A percentile compares a stretch with the other conserved stretches of the same genome.
Conservation (phyloP, 129 eudicot species). For the Centaurea solstitialis region DNA sequence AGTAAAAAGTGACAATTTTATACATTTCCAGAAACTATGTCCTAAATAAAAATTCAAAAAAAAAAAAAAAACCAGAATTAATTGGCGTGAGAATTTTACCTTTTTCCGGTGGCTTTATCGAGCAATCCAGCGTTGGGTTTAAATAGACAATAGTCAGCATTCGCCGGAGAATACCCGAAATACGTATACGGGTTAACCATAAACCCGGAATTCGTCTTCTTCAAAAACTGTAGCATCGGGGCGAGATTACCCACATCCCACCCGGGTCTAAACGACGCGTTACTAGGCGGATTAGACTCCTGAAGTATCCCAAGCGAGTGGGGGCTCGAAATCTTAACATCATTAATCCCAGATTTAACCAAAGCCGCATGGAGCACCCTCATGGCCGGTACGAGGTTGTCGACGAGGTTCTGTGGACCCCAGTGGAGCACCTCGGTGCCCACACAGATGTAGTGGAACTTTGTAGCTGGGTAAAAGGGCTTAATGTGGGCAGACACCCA, state of each 20-base stretch:
- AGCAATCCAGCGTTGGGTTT: constrained; percentile 44
- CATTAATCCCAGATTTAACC: constrained; percentile 37
- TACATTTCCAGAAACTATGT: too few species aligned
- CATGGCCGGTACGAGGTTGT: constrained; percentile 89
- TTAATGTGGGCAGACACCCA: constrained; percentile 32
- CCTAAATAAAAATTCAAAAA: too few species aligned
- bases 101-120: constrained; percentile 54
- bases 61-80: too few species aligned
- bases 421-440: constrained; percentile 93
- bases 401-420: constrained; percentile 79
- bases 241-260: constrained; percentile 79
- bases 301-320: constrained; percentile 75
- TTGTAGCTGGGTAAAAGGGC: constrained; percentile 36
- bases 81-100: constrained; percentile 26
- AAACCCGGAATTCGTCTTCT: constrained; percentile 68
- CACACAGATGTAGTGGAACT: constrained; percentile 57
- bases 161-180: constrained; percentile 58
- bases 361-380: constrained; percentile 59
- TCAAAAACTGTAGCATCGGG: constrained; percentile 76
- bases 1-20: too few species aligned
- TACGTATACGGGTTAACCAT: constrained; percentile 96
- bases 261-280: constrained; percentile 76
- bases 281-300: constrained; percentile 69
- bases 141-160: constrained; percentile 47
- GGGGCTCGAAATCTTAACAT: constrained; percentile 65